phyloP scores from a whole-genome alignment of 768 basidiomycete species.

The Phlebiopsis flavidoalba region DNA sequence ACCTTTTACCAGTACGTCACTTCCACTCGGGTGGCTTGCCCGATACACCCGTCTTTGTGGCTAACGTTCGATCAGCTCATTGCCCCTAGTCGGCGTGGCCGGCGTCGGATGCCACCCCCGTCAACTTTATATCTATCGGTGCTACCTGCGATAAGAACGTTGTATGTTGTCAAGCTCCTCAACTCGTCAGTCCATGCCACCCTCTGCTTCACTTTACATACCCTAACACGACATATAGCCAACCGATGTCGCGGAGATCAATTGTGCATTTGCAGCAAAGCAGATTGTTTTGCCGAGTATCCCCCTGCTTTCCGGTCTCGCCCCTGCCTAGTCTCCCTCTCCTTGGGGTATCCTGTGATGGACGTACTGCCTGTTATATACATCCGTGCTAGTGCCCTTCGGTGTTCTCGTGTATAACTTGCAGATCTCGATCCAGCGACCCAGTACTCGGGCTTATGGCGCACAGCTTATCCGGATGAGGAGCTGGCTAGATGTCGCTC shows the following conservation, averaged over 20 bases:
- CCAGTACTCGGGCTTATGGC: no score
- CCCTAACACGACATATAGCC: not conserved
- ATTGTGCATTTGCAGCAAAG: not conserved
- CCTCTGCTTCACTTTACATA: not conserved
- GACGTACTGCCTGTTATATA: not conserved
- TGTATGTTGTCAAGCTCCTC: not conserved
- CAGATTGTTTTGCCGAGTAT: not conserved
- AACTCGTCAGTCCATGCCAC: not conserved
- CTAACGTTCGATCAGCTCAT: not conserved
- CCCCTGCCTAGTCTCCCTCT: not conserved
- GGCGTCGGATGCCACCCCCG: not conserved
- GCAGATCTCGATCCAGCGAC: no score
- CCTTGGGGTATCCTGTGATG: not conserved
- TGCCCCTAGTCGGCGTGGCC: not conserved
- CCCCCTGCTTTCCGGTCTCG: not conserved
- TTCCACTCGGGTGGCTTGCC: not conserved
- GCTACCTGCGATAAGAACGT: not conserved
- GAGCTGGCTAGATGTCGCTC: no score
- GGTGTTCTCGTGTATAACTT: no score
- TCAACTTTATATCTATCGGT: not conserved
- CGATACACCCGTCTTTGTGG: no score
- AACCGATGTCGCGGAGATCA: not conserved
- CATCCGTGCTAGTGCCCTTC: no score
- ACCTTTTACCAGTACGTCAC: not conserved
- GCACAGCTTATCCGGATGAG: no score